phyloP scores from a whole-genome alignment of 2,329 filamentous ascomycete genomes.

The Colletotrichum zoysiae region DNA sequence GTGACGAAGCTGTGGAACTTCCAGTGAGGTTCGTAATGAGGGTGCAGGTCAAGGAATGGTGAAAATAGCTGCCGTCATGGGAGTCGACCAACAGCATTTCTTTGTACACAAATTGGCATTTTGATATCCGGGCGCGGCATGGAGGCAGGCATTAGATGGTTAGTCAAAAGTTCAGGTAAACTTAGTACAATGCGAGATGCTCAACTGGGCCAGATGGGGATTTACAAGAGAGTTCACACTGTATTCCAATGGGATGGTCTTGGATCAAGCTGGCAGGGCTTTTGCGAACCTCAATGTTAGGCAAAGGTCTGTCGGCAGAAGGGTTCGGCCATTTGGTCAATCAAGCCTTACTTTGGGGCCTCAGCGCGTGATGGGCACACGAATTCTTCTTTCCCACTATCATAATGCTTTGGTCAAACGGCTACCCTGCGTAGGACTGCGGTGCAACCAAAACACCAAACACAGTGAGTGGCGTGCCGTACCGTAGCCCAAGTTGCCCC shows the following conservation, averaged over 20 bases:
- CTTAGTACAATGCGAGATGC: constrained; percentile 1
- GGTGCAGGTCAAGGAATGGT: not conserved
- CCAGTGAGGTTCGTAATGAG: constrained; percentile 40
- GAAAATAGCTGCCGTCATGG: not conserved
- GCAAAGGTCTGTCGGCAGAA: not conserved
- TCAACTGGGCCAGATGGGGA: not conserved
- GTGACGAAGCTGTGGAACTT: constrained; percentile 74
- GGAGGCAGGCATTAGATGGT: constrained; percentile 24
- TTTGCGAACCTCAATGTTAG: not conserved
- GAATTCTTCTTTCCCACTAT: not conserved
- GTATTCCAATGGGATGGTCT: not conserved
- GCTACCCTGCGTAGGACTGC: not conserved
- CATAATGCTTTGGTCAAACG: not conserved
- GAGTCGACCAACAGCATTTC: not conserved
- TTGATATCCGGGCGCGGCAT: constrained; percentile 19
- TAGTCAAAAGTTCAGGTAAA: constrained; percentile 22
- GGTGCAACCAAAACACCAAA: not conserved
- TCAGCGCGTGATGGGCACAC: not conserved
- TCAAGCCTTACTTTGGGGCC: no score
- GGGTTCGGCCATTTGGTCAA: not conserved
- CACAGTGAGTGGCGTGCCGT: no score
- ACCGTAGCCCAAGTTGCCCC: not conserved
- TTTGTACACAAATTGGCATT: constrained; percentile 23
- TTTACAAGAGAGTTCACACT: not conserved
- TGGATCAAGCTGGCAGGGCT: not conserved